Percentiles rank a stretch among this genome's conserved stretches.
Conservation (phyloP, 2,329 filamentous ascomycete genomes). For the Colletotrichum eleusines region DNA sequence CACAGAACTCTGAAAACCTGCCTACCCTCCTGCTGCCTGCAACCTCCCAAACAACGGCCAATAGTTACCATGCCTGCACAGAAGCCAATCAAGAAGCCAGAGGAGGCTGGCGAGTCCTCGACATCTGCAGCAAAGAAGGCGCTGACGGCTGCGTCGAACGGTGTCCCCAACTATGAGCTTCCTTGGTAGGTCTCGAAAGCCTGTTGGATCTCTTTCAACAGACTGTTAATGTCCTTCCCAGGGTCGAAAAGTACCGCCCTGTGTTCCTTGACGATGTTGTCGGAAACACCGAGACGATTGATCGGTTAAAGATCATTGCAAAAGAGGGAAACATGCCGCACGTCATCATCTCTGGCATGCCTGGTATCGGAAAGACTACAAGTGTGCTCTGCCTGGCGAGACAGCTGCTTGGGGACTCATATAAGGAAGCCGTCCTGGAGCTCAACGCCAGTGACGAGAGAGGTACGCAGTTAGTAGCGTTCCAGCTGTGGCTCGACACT, state of each 20-base stretch:
- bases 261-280: constrained; percentile 97
- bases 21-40: background rate
- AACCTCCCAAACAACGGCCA: constrained; percentile 4
- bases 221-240: constrained; percentile 54
- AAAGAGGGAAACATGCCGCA: constrained; percentile 99
- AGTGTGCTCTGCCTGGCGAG: constrained; percentile 93
- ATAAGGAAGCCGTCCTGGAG: constrained; percentile 97
- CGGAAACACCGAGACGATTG: constrained; percentile 97
- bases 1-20: constrained; percentile 13
- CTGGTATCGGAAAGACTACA: constrained; percentile 98
- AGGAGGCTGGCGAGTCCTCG: constrained; percentile 71
- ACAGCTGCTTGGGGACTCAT: constrained; percentile 90
- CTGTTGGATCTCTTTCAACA: background rate
- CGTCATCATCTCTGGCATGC: constrained; percentile 99
- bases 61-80: constrained; percentile 35
- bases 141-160: constrained; percentile 63
- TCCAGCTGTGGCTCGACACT: constrained; percentile 22
- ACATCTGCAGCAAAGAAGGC: constrained; percentile 69
- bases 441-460: constrained; percentile 96
- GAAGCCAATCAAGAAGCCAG: constrained; percentile 64
- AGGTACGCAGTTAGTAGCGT: constrained; percentile 73
- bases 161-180: constrained; percentile 75
- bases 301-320: constrained; percentile 96
- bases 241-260: constrained; percentile 98
- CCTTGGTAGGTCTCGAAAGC: constrained; percentile 72